Evolutionary conservation across 768 basidiomycete genomes (phyloP).

Genomic region (Mycena capillaripes): DNA sequence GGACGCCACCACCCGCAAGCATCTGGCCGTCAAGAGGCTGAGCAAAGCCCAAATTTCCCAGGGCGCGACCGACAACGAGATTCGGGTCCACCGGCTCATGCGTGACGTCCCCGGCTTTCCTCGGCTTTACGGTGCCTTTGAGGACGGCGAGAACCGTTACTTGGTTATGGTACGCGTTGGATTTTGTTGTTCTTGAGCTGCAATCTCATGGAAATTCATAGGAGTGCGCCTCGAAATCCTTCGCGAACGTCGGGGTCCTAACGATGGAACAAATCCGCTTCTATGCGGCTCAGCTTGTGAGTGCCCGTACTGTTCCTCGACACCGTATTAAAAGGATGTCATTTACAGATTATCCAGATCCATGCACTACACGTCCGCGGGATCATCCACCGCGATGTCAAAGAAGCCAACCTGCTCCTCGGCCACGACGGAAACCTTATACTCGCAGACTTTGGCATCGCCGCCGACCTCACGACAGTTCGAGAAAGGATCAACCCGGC

Average conservation of each 20-base stretch:
- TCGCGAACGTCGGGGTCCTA: not conserved
- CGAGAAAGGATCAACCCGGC: too few relatives aligned
- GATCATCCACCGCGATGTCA: not conserved
- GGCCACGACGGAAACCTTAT: not conserved
- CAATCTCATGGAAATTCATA: not conserved
- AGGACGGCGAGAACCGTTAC: not conserved
- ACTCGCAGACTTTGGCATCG: too few relatives aligned
- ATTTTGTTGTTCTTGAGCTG: too few relatives aligned
- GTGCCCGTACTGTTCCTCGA: not conserved
- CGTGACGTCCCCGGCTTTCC: not conserved
- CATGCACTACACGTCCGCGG: not conserved
- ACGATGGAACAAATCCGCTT: not conserved
- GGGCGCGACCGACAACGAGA: not conserved
- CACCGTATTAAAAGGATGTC: not conserved
- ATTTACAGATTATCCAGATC: not conserved
- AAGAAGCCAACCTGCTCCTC: not conserved
- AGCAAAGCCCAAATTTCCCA: not conserved
- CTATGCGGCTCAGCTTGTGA: not conserved
- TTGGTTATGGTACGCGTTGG: not conserved
- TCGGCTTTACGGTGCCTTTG: not conserved
- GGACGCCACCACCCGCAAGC: not conserved
- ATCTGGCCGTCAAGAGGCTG: not conserved
- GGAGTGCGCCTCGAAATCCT: not conserved
- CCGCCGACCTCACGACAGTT: too few relatives aligned
- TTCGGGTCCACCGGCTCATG: not conserved